A percentile compares a stretch with the other conserved stretches of the same genome.
Conservation (phyloP, 352 stramenopile species). For the Stramenopiles sp. region DNA sequence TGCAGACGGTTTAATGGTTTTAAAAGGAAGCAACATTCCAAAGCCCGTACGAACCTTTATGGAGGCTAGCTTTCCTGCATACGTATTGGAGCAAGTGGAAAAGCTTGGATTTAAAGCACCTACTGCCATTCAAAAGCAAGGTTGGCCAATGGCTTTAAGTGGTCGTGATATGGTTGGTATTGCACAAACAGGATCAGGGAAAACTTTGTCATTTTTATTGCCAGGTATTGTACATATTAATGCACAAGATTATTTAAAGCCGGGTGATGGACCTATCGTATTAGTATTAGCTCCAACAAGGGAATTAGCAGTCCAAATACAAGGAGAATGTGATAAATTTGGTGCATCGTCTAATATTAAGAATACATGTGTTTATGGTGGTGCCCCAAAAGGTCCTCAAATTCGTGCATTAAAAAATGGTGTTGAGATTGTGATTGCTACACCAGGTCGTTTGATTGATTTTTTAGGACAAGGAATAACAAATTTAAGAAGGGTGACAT, state of each 20-base stretch:
- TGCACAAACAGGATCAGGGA: slow-evolving; percentile 90
- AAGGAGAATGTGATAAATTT: slow-evolving; percentile 76
- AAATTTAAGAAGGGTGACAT: slow-evolving; percentile 77
- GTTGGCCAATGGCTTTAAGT: slow-evolving; percentile 55
- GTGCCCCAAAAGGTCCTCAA: slow-evolving; percentile 81
- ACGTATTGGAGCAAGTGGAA: background rate
- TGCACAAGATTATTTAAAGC: background rate
- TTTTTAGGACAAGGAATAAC: slow-evolving; percentile 96
- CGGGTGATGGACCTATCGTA: slow-evolving; percentile 13
- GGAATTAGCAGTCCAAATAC: slow-evolving; percentile 95
- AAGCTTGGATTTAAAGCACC: background rate
- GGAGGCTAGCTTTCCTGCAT: background rate
- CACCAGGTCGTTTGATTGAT: slow-evolving; percentile 85
- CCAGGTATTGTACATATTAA: slow-evolving; percentile 44
- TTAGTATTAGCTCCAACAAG: slow-evolving; percentile 91
- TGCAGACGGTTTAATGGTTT: background rate
- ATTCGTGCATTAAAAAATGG: slow-evolving; percentile 96
- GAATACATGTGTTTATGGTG: slow-evolving; percentile 44
- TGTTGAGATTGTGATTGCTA: slow-evolving; percentile 82
- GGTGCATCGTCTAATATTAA: slow-evolving; percentile 44
- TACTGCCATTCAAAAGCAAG: background rate
- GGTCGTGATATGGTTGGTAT: slow-evolving; percentile 89
- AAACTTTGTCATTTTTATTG: slow-evolving; percentile 95
- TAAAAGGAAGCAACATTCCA: background rate
- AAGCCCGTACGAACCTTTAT: background rate